phyloP scores from a whole-genome alignment of 2,329 filamentous ascomycete genomes.

The Epichloe hybrida region DNA sequence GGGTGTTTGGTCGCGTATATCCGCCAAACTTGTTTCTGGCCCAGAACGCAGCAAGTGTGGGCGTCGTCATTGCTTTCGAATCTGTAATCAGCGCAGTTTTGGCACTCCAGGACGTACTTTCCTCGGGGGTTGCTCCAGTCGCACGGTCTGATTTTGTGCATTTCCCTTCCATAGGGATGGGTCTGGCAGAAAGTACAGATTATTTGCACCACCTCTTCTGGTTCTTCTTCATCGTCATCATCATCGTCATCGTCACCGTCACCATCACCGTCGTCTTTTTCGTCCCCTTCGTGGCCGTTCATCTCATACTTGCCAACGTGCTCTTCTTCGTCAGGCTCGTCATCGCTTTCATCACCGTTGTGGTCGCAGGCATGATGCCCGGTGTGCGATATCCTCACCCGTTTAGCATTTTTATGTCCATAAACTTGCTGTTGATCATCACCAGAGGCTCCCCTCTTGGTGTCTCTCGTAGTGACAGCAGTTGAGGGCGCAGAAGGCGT shows the following conservation, averaged over 20 bases:
- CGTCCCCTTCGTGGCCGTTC: not conserved
- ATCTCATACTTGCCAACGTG: too few species aligned
- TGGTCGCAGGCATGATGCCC: not conserved
- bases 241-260: not conserved
- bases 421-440: too few species aligned
- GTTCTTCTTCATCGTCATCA: not conserved
- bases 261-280: not conserved
- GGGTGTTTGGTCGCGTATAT: slow-evolving; percentile 9
- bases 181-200: slow-evolving; percentile 9
- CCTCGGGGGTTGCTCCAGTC: slow-evolving; percentile 5
- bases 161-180: slow-evolving; percentile 2
- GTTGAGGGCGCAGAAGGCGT: not conserved
- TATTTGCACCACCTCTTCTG: not conserved
- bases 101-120: slow-evolving; percentile 11
- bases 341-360: not conserved
- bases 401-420: not conserved
- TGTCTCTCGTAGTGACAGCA: not conserved
- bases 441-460: not conserved
- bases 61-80: not conserved
- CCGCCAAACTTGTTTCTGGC: slow-evolving; percentile 3
- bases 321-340: too few species aligned
- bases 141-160: slow-evolving; percentile 5
- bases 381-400: not conserved
- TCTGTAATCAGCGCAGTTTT: slow-evolving; percentile 15
- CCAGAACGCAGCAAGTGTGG: slow-evolving; percentile 6